Conservation (phyloP, 1,139 yeast genomes). For the Taphrina populina region DNA sequence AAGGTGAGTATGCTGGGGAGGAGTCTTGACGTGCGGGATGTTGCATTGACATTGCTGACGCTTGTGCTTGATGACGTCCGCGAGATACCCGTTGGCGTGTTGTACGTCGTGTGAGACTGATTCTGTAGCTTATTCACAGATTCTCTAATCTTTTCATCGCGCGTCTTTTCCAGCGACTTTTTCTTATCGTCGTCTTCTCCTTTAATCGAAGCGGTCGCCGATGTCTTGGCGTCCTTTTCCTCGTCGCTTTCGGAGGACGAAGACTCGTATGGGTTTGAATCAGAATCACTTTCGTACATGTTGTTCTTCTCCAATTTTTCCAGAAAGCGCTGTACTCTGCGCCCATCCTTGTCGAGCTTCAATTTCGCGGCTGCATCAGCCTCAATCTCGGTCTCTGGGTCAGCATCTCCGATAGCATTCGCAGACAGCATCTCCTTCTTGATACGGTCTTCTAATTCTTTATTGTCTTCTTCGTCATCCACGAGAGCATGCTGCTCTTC, state of each 20-base stretch:
- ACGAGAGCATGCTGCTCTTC: conserved; percentile 98
- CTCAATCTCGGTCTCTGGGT: conserved; percentile 55
- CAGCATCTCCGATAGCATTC: conserved; percentile 65
- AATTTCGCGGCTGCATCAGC: conserved; percentile 62
- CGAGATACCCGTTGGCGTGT: conserved; percentile 26
- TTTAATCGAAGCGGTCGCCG: conserved; percentile 19
- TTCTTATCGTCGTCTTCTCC: conserved; percentile 32
- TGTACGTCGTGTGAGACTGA: conserved; percentile 24
- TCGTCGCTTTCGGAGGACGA: conserved; percentile 32
- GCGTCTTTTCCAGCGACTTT: conserved; percentile 19
- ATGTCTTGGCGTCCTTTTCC: conserved; percentile 33
- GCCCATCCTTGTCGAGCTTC: conserved; percentile 89
- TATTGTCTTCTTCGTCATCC: conserved; percentile 93
- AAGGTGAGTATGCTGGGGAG: conserved; percentile 19
- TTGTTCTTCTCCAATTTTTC: conserved; percentile 85
- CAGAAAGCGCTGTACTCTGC: conserved; percentile 76
- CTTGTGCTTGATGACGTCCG: conserved; percentile 26
- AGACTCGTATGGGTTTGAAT: conserved; percentile 51
- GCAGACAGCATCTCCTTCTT: conserved; percentile 89
- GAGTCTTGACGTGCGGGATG: conserved; percentile 9
- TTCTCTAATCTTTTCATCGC: conserved; percentile 30
- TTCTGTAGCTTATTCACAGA: conserved; percentile 29
- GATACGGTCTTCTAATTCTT: conserved; percentile 80
- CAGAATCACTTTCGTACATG: conserved; percentile 87
- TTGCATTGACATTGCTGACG: conserved; percentile 17